Conservation (phyloP, 2,329 filamentous ascomycete species). For the Nannizziopsis barbatae region DNA sequence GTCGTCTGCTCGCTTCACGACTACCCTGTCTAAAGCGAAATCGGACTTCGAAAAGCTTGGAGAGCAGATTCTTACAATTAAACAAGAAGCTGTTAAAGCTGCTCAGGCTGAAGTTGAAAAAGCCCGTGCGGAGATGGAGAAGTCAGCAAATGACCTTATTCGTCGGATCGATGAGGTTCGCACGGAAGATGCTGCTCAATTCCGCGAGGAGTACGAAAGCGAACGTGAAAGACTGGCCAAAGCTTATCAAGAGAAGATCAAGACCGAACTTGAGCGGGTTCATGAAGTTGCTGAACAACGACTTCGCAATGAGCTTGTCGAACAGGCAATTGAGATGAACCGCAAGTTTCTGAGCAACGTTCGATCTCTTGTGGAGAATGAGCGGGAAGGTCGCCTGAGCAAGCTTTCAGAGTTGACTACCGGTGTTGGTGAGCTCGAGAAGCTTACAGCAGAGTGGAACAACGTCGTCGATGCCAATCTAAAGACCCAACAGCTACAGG, state of each 20-base stretch:
- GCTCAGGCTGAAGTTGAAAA: constrained; percentile 64
- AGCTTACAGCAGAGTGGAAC: constrained; percentile 80
- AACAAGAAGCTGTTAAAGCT: constrained; percentile 55
- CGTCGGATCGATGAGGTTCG: constrained; percentile 76
- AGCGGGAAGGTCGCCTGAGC: constrained; percentile 75
- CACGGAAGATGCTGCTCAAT: constrained; percentile 66
- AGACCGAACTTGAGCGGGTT: constrained; percentile 66
- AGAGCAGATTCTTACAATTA: constrained; percentile 63
- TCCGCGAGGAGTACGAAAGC: constrained; percentile 75
- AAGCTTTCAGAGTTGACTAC: constrained; percentile 70
- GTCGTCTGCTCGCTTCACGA: constrained; percentile 63
- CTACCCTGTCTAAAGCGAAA: constrained; percentile 76
- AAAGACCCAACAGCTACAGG: constrained; percentile 88
- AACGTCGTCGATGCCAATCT: constrained; percentile 81
- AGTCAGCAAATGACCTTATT: constrained; percentile 76
- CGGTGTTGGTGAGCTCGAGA: constrained; percentile 72
- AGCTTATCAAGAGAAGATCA: constrained; percentile 68
- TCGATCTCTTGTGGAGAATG: constrained; percentile 69
- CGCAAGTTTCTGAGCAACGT: constrained; percentile 71
- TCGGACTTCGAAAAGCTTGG: constrained; percentile 67
- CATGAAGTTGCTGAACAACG: constrained; percentile 72
- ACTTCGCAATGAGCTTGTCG: constrained; percentile 70
- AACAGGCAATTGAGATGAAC: constrained; percentile 84
- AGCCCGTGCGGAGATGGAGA: constrained; percentile 68
- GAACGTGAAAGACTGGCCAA: constrained; percentile 71